These are phyloP conservation scores for Colletotrichum theobromicola DNA, from an alignment of 2,329 filamentous ascomycete species.

Conservation along the genomic window DNA sequence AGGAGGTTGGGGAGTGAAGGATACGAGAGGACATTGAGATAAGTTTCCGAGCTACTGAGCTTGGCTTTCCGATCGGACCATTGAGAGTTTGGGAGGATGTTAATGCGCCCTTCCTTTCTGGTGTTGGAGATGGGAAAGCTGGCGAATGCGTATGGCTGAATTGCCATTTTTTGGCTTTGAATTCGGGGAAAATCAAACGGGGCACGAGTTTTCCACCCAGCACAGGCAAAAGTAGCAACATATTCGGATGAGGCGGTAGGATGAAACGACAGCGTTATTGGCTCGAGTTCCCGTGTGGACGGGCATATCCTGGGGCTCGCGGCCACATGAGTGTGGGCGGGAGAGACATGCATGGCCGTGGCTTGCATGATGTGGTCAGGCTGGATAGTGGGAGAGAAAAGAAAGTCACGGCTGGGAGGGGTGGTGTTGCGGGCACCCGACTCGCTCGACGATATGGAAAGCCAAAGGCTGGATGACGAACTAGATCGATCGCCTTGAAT, in stretches of 20 bases:
- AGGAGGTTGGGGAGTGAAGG: slow-evolving; percentile 19
- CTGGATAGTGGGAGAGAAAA: background rate
- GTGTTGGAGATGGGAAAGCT: background rate
- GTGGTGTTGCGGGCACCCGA: background rate
- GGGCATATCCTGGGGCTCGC: background rate
- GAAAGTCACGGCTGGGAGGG: background rate
- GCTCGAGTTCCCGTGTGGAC: background rate
- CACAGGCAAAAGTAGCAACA: background rate
- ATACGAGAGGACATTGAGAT: background rate
- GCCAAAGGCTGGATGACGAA: background rate
- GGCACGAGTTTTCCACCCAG: background rate
- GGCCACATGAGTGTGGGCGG: background rate
- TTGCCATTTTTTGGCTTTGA: background rate
- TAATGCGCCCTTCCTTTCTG: background rate
- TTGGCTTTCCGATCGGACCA: background rate
- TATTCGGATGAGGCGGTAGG: background rate
- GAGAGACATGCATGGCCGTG: slow-evolving; percentile 14
- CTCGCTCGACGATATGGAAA: background rate
- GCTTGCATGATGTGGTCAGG: slow-evolving; percentile 15
- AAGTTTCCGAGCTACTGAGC: background rate
- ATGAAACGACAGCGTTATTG: background rate
- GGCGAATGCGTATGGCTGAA: background rate
- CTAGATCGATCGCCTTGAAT: background rate
- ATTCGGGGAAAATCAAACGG: background rate
- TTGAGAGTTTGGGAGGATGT: background rate